A percentile compares a stretch with the other conserved stretches of the same genome.
Evolutionary conservation across 2,329 filamentous ascomycete genomes (phyloP).

Genomic region (Metarhizium rileyi): DNA sequence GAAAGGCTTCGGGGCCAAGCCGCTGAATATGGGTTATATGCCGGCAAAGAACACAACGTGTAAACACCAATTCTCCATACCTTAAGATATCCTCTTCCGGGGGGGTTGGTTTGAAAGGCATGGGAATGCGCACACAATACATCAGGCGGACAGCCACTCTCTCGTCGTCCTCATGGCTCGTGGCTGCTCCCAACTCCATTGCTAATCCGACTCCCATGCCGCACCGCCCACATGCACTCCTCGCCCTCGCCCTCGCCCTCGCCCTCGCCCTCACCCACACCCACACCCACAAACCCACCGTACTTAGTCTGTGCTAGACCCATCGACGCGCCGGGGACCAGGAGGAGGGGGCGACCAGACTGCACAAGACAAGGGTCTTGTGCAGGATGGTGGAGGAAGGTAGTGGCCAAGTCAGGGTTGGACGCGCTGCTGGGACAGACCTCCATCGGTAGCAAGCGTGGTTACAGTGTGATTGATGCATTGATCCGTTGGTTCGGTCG

Average conservation of each 20-base stretch:
- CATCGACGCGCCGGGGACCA: neutral
- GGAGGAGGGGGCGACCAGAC: neutral
- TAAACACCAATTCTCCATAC: too few relatives aligned
- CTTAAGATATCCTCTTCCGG: too few relatives aligned
- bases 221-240: neutral
- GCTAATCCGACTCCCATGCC: neutral
- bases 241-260: neutral
- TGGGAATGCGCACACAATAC: too few relatives aligned
- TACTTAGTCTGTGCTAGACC: neutral
- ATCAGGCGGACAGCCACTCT: too few relatives aligned
- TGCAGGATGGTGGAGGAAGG: neutral
- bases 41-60: too few relatives aligned
- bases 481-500: neutral
- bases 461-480: neutral
- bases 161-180: too few relatives aligned
- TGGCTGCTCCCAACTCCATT: too few relatives aligned
- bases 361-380: neutral
- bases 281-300: neutral
- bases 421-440: neutral
- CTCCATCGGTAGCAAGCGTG: neutral
- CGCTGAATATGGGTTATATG: too few relatives aligned
- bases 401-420: neutral
- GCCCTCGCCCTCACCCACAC: neutral
- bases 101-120: too few relatives aligned
- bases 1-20: too few relatives aligned